These are phyloP conservation scores for Leccinum boreale DNA, from an alignment of 768 basidiomycete species.

Conservation along the genomic window DNA sequence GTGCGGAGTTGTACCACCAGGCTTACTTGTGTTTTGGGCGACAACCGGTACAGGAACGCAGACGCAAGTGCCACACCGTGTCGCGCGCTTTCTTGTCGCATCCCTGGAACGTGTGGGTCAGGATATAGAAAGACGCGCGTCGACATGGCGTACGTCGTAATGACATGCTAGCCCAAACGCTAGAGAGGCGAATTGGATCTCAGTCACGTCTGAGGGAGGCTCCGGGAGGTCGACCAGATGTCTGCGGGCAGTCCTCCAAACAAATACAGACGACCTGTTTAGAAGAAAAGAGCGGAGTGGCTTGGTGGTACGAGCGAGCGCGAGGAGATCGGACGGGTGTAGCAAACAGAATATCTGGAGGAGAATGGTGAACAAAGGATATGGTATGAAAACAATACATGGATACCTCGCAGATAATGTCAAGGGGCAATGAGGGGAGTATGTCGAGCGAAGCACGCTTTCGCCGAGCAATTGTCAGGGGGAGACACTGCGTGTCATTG, in stretches of 20 bases:
- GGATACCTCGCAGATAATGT: constrained; percentile 27
- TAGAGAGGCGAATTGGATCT: constrained; percentile 50
- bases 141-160: constrained; percentile 19
- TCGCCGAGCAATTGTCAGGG: not conserved
- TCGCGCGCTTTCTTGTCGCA: constrained; percentile 25
- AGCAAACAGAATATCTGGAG: constrained; percentile 43
- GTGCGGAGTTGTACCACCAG: not conserved
- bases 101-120: constrained; percentile 15
- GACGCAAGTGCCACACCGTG: constrained; percentile 32
- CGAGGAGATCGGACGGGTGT: constrained; percentile 43
- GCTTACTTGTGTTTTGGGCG: constrained; percentile 25
- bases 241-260: constrained; percentile 34
- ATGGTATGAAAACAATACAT: not conserved
- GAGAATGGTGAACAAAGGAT: not conserved
- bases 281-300: constrained; percentile 40
- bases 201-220: constrained; percentile 43
- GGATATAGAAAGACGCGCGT: not conserved
- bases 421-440: constrained; percentile 36
- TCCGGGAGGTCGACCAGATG: constrained; percentile 42
- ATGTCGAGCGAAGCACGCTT: constrained; percentile 19
- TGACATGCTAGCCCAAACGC: constrained; percentile 47
- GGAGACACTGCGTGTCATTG: not conserved
- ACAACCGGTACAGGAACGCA: constrained; percentile 30
- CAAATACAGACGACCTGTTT: constrained; percentile 24
- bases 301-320: constrained; percentile 42